Conservation (phyloP, 805 yeast genomes). For the Metschnikowia borealis region DNA sequence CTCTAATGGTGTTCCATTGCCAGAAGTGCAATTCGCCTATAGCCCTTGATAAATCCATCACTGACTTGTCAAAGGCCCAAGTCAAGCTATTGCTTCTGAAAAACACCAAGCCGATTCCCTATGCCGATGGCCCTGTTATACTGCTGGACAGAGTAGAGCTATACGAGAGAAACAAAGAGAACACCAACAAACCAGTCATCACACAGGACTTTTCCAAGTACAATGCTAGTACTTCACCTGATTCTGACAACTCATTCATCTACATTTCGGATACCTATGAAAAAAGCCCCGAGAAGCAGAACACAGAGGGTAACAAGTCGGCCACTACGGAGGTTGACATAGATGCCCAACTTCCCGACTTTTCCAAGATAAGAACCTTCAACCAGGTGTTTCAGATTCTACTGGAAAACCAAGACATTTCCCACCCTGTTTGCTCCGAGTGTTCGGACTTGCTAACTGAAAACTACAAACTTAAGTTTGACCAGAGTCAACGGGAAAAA, state of each 20-base stretch:
- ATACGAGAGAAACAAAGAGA: conserved; percentile 24
- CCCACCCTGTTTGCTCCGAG: conserved; percentile 81
- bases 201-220: neutral
- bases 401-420: conserved; percentile 67
- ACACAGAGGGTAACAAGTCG: conserved; percentile 1
- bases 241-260: conserved; percentile 13
- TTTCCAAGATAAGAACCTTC: conserved; percentile 45
- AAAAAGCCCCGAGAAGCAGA: conserved; percentile 14
- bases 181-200: neutral
- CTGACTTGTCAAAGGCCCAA: conserved; percentile 52
- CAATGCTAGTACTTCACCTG: neutral
- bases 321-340: conserved; percentile 5
- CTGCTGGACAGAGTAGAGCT: conserved; percentile 35
- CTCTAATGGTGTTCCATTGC: conserved; percentile 35
- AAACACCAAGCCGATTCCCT: conserved; percentile 18
- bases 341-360: conserved; percentile 15
- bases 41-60: conserved; percentile 51
- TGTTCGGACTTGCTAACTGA: conserved; percentile 68
- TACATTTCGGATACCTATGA: conserved; percentile 20
- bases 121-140: conserved; percentile 30
- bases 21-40: conserved; percentile 62
- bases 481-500: conserved; percentile 69
- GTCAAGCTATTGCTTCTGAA: conserved; percentile 46
- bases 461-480: conserved; percentile 65
- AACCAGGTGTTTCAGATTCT: conserved; percentile 67